Evolutionary conservation across 441 rosid species (phyloP).

Genomic region (Euphorbia celastroides): DNA sequence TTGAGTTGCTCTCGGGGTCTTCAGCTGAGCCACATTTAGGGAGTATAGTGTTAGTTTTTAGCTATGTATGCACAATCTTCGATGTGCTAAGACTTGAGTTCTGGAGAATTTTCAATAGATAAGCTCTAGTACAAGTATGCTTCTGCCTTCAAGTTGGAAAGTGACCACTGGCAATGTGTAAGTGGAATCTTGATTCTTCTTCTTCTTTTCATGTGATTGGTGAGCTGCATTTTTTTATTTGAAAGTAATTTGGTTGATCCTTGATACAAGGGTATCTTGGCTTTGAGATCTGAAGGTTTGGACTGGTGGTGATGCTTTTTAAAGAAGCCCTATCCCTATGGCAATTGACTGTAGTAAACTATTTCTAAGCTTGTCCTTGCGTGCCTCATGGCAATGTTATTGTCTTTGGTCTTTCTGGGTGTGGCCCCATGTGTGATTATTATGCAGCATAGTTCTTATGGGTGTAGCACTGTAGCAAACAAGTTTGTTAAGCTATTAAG

Average conservation of each 20-base stretch:
- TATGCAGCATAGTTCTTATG: too few species aligned
- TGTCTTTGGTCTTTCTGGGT: neutral
- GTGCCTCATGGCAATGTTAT: neutral
- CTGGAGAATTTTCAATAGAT: neutral
- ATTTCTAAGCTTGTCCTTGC: neutral
- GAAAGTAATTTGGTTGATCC: neutral
- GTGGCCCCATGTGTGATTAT: neutral
- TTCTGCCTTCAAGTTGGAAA: neutral
- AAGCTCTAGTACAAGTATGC: neutral
- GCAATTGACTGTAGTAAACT: neutral
- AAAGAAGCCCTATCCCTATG: neutral
- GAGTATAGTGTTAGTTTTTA: neutral
- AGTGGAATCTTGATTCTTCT: too few species aligned
- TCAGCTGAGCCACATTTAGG: neutral
- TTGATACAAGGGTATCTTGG: neutral
- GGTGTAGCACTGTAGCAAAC: too few species aligned
- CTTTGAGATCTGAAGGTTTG: neutral
- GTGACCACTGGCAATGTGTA: neutral
- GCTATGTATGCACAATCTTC: neutral
- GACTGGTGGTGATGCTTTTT: neutral
- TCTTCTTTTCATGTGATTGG: neutral
- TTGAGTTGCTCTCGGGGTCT: neutral
- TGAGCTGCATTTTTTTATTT: neutral
- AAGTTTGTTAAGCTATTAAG: too few species aligned
- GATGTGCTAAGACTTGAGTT: neutral